These are phyloP conservation scores for Acanthamoeba healyi DNA, from an alignment of 208 protist species.

Conservation along the genomic window DNA sequence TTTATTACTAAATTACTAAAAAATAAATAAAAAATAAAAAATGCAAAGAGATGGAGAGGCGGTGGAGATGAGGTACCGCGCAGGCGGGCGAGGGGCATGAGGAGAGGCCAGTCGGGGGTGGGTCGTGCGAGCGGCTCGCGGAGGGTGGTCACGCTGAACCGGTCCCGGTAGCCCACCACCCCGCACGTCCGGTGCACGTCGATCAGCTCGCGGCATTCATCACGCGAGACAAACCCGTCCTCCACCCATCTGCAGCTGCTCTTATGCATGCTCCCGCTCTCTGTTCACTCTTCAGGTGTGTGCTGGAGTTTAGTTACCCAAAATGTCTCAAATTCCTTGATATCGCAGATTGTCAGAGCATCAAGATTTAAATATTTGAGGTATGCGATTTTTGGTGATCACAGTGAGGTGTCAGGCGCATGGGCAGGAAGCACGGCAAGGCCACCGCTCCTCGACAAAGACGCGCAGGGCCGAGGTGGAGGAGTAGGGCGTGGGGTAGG, in stretches of 20 bases:
- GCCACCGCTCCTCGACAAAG: not conserved
- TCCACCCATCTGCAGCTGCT: not conserved
- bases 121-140: slow-evolving; percentile 37
- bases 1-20: not conserved
- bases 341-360: too few species aligned
- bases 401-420: too few species aligned
- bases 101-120: not conserved
- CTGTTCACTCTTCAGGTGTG: too few species aligned
- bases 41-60: not conserved
- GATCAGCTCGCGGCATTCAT: not conserved
- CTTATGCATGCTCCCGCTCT: not conserved
- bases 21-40: not conserved
- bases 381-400: too few species aligned
- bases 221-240: not conserved
- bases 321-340: too few species aligned
- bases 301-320: too few species aligned
- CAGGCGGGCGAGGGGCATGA: not conserved
- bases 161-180: slow-evolving; percentile 68
- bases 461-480: slow-evolving; percentile 24
- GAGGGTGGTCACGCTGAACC: slow-evolving; percentile 53
- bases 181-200: not conserved
- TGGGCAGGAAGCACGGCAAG: not conserved
- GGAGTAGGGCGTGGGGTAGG: slow-evolving; percentile 23
- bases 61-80: too few species aligned
- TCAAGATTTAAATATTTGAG: too few species aligned